These are phyloP conservation scores for Tetracentron sinense DNA, from an alignment of 164 flowering plant genomes.

Conservation along the genomic window DNA sequence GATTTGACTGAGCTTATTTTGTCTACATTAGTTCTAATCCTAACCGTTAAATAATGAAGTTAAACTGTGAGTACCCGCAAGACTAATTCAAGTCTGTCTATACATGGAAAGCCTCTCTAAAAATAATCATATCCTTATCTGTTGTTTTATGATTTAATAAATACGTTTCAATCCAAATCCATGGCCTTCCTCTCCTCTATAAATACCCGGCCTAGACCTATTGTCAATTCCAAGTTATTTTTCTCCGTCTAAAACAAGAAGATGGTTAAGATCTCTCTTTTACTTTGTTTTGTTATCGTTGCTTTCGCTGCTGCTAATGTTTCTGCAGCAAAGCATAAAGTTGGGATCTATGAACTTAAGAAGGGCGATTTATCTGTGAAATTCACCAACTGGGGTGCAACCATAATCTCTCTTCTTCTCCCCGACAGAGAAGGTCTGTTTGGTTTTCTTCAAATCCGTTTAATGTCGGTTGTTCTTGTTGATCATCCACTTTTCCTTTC, in stretches of 20 bases:
- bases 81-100: too few relatives aligned
- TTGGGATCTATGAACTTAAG: conserved; percentile 50
- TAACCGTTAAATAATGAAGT: too few relatives aligned
- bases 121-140: too few relatives aligned
- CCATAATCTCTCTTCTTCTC: conserved; percentile 51
- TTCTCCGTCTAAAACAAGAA: neutral
- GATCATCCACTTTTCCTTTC: neutral
- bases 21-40: too few relatives aligned
- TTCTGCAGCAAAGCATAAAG: conserved; percentile 10
- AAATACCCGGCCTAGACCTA: too few relatives aligned
- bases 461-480: neutral
- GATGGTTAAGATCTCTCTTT: conserved; percentile 22
- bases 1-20: too few relatives aligned
- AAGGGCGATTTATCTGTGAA: conserved; percentile 54
- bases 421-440: conserved; percentile 69
- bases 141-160: too few relatives aligned
- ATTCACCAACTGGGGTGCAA: conserved; percentile 77
- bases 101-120: too few relatives aligned
- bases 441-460: neutral
- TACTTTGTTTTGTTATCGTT: conserved; percentile 10
- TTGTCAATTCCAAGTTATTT: too few relatives aligned
- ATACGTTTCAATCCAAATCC: too few relatives aligned
- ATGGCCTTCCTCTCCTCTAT: too few relatives aligned
- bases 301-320: conserved; percentile 1
- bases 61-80: too few relatives aligned